These are phyloP conservation scores for Aureobasidium sp. DNA, from an alignment of 2,329 filamentous ascomycete species.

Conservation along the genomic window DNA sequence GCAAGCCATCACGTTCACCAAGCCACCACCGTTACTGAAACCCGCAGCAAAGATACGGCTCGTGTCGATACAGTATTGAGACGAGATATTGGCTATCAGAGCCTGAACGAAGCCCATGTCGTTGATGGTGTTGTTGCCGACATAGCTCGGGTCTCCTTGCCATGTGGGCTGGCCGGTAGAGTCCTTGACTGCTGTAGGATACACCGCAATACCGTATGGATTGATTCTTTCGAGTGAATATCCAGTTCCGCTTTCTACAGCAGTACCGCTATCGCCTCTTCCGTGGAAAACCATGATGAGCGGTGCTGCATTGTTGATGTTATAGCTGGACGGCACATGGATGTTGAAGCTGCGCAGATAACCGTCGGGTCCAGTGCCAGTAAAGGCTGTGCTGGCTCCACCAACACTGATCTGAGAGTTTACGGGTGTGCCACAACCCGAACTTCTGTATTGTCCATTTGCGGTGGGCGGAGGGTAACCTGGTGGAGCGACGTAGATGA, in stretches of 20 bases:
- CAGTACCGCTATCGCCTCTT: slow-evolving; percentile 30
- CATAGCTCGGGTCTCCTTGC: slow-evolving; percentile 38
- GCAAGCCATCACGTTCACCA: slow-evolving; percentile 42
- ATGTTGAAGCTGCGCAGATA: slow-evolving; percentile 32
- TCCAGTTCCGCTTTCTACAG: slow-evolving; percentile 37
- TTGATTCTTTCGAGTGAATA: slow-evolving; percentile 42
- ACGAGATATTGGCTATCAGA: slow-evolving; percentile 32
- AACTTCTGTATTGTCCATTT: slow-evolving; percentile 20
- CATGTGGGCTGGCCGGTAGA: slow-evolving; percentile 19
- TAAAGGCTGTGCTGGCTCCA: slow-evolving; percentile 20
- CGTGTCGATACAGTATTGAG: slow-evolving; percentile 39
- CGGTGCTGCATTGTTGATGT: slow-evolving; percentile 30
- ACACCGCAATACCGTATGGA: slow-evolving; percentile 38
- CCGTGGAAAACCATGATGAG: slow-evolving; percentile 47
- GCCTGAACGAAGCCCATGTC: slow-evolving; percentile 39
- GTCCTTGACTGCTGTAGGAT: slow-evolving; percentile 36
- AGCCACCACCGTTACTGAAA: slow-evolving; percentile 50
- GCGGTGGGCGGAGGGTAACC: slow-evolving; percentile 16
- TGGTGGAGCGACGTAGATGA: background rate
- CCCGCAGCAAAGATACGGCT: slow-evolving; percentile 40
- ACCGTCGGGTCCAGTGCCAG: slow-evolving; percentile 21
- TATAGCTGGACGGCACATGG: slow-evolving; percentile 36
- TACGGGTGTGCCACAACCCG: slow-evolving; percentile 23
- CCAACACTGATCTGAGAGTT: slow-evolving; percentile 19
- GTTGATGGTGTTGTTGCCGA: slow-evolving; percentile 28